A percentile compares a stretch with the other conserved stretches of the same genome.
phyloP scores from a whole-genome alignment of 73 alveolate genomes.

The Paramecium biaurelia region DNA sequence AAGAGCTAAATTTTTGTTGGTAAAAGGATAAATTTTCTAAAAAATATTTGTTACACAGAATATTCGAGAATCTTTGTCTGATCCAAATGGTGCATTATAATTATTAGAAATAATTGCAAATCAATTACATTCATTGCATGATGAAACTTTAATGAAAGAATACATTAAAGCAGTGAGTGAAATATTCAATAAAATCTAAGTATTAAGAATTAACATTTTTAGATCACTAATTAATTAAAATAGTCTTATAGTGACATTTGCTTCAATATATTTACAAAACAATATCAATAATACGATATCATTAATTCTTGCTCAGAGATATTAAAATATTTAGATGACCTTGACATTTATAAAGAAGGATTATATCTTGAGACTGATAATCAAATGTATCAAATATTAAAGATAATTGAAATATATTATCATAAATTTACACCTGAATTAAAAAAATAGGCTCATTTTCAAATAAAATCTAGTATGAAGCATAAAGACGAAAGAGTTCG shows the following conservation, averaged over 20 bases:
- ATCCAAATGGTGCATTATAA: background rate
- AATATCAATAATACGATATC: background rate
- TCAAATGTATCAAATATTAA: slow-evolving; percentile 5
- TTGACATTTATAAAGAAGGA: background rate
- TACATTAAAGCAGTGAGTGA: background rate
- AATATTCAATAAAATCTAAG: background rate
- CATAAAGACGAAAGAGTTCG: slow-evolving; percentile 34
- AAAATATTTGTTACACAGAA: background rate
- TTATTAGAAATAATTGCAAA: background rate
- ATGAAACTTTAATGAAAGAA: background rate
- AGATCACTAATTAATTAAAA: background rate
- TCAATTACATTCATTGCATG: background rate
- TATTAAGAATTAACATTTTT: background rate
- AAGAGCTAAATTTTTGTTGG: background rate
- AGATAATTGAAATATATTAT: background rate
- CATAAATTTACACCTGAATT: slow-evolving; percentile 1
- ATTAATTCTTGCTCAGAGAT: background rate
- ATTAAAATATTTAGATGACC: slow-evolving; percentile 2
- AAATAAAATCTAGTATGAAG: background rate
- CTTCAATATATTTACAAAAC: background rate
- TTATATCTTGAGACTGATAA: background rate
- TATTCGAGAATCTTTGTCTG: background rate
- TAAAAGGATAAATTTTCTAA: background rate
- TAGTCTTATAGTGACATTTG: background rate
- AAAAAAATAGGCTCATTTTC: background rate